phyloP scores from a whole-genome alignment of 2,329 filamentous ascomycete species.

The Gremmenia infestans region DNA sequence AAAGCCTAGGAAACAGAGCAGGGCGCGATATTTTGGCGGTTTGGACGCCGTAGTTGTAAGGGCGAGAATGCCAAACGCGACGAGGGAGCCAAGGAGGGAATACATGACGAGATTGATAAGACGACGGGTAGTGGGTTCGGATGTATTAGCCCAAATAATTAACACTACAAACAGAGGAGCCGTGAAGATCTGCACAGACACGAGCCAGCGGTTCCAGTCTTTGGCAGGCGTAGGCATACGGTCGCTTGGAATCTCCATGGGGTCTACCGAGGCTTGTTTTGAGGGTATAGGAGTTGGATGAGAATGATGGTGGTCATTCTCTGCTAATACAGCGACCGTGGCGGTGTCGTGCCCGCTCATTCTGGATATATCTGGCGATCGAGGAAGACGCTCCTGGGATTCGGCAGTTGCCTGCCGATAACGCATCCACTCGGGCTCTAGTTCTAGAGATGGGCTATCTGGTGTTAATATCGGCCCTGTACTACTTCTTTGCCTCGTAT shows the following conservation, averaged over 20 bases:
- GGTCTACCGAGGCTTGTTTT: slow-evolving; percentile 11
- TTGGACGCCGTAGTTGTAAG: slow-evolving; percentile 61
- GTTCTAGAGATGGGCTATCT: slow-evolving; percentile 25
- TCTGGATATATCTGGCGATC: slow-evolving; percentile 16
- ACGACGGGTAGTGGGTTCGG: slow-evolving; percentile 48
- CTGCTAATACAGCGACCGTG: slow-evolving; percentile 28
- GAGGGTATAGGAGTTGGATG: slow-evolving; percentile 12
- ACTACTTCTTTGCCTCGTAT: slow-evolving; percentile 23
- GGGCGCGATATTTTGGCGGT: slow-evolving; percentile 67
- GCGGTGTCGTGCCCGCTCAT: slow-evolving; percentile 32
- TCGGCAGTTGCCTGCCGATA: slow-evolving; percentile 45
- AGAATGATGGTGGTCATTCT: slow-evolving; percentile 24
- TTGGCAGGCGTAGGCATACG: slow-evolving; percentile 5
- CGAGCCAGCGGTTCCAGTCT: slow-evolving; percentile 87
- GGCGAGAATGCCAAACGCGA: slow-evolving; percentile 62
- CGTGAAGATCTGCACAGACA: slow-evolving; percentile 78
- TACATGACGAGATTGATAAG: slow-evolving; percentile 55
- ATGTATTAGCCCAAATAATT: slow-evolving; percentile 67
- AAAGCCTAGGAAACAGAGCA: slow-evolving; percentile 87
- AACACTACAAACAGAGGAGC: slow-evolving; percentile 79
- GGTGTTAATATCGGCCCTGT: slow-evolving; percentile 18
- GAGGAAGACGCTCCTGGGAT: slow-evolving; percentile 23
- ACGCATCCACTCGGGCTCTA: slow-evolving; percentile 54
- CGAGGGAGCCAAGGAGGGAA: slow-evolving; percentile 63
- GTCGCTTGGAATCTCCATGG: slow-evolving; percentile 4